phyloP scores from a whole-genome alignment of 2,329 filamentous ascomycete species.

The Huntiella omanensis region DNA sequence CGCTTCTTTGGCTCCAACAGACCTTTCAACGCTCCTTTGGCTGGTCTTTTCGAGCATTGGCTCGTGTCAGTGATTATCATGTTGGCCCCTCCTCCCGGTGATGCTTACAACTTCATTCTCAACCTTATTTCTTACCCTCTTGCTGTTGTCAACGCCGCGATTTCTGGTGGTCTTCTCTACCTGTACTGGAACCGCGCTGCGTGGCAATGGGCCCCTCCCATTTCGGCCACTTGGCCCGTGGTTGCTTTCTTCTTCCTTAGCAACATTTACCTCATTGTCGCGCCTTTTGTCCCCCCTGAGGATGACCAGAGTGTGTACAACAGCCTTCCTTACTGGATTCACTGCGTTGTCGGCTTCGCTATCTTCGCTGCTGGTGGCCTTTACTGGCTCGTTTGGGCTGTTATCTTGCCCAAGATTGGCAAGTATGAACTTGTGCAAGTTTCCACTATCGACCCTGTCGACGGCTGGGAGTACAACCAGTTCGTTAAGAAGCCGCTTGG shows the following conservation, averaged over 20 bases:
- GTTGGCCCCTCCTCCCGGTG: constrained; percentile 45
- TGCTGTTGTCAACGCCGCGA: constrained; percentile 36
- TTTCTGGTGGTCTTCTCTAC: constrained; percentile 32
- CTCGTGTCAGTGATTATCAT: constrained; percentile 45
- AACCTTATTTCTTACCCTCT: constrained; percentile 48
- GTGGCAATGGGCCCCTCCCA: constrained; percentile 34
- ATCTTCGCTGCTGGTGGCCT: constrained; percentile 32
- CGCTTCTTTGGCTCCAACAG: constrained; percentile 43
- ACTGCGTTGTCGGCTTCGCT: constrained; percentile 37
- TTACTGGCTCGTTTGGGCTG: constrained; percentile 38
- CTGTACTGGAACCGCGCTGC: constrained; percentile 30
- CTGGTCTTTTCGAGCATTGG: constrained; percentile 45
- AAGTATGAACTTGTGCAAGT: constrained; percentile 37
- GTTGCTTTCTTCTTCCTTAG: constrained; percentile 39
- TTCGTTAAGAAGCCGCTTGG: constrained; percentile 27
- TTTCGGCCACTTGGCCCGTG: constrained; percentile 34
- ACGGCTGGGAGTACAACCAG: constrained; percentile 43
- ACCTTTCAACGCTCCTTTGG: constrained; percentile 42
- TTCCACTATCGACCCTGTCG: constrained; percentile 32
- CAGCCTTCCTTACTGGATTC: constrained; percentile 35
- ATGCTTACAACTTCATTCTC: constrained; percentile 45
- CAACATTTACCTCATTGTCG: constrained; percentile 41
- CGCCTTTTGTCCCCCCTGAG: constrained; percentile 36
- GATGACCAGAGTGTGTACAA: constrained; percentile 34
- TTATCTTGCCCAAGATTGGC: constrained; percentile 31